Evolutionary conservation across 2,329 filamentous ascomycete genomes (phyloP).

Genomic region (Fusarium sacchari): DNA sequence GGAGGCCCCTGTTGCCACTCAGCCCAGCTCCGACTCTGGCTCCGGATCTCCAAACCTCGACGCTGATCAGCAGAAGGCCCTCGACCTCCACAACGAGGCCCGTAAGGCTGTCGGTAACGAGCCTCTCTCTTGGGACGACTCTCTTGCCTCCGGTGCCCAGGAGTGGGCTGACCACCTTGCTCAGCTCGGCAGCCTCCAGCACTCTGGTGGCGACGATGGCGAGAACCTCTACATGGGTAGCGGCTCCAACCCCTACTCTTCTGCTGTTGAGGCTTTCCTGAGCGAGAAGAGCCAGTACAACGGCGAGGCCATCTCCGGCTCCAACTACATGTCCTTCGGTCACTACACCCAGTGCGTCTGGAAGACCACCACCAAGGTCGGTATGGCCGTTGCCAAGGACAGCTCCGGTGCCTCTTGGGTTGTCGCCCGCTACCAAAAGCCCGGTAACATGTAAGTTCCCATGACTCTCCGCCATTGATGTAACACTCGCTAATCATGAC

Average conservation of each 20-base stretch:
- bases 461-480: background rate
- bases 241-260: slow-evolving; percentile 21
- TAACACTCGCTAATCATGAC: slow-evolving; percentile 13
- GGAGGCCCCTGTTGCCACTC: background rate
- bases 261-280: slow-evolving; percentile 37
- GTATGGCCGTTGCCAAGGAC: slow-evolving; percentile 34
- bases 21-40: slow-evolving; percentile 3
- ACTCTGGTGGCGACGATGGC: slow-evolving; percentile 34
- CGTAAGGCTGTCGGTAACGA: slow-evolving; percentile 34
- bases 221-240: slow-evolving; percentile 42
- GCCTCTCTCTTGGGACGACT: slow-evolving; percentile 34
- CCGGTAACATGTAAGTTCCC: slow-evolving; percentile 41
- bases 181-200: slow-evolving; percentile 27
- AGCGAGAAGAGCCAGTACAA: slow-evolving; percentile 39
- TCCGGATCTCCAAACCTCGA: slow-evolving; percentile 22
- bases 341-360: slow-evolving; percentile 43
- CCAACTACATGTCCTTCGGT: slow-evolving; percentile 39
- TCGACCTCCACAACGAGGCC: slow-evolving; percentile 42
- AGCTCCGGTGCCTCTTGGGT: slow-evolving; percentile 33
- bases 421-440: slow-evolving; percentile 39
- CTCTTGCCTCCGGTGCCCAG: slow-evolving; percentile 38
- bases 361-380: slow-evolving; percentile 42
- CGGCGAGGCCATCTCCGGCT: slow-evolving; percentile 29
- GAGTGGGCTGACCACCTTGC: slow-evolving; percentile 39
- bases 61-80: slow-evolving; percentile 36